These are phyloP conservation scores for Mortierella sp. DNA, from an alignment of 371 early-diverging fungal genomes.

Conservation along the genomic window DNA sequence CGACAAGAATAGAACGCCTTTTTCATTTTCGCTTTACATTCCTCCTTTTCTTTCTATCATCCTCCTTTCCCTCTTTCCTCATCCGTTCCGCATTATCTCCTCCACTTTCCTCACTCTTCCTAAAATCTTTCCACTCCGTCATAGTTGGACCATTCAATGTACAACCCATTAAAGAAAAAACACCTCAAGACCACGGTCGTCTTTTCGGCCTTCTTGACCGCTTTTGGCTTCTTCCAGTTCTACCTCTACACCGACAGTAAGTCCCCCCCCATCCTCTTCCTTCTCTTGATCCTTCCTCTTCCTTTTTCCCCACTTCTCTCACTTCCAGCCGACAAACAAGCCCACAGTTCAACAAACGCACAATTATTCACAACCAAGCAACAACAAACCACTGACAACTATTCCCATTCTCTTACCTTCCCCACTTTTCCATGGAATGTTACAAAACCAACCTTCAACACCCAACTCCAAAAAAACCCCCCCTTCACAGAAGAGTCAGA, in stretches of 20 bases:
- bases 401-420: not conserved
- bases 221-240: constrained; percentile 14
- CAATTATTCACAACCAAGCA: not conserved
- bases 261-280: not conserved
- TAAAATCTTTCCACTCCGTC: not conserved
- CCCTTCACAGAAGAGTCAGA: not conserved
- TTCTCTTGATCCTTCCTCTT: not conserved
- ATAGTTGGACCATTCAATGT: not conserved
- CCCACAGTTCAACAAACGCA: not conserved
- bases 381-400: not conserved
- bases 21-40: no score
- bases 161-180: not conserved
- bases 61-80: not conserved
- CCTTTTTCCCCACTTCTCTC: no score
- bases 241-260: constrained; percentile 21
- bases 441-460: not conserved
- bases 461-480: not conserved
- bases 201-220: not conserved
- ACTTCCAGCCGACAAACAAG: not conserved
- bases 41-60: not conserved
- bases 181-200: constrained; percentile 6
- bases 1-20: constrained; percentile 4
- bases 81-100: not conserved
- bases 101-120: not conserved
- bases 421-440: not conserved